Evolutionary conservation across 345 rosid genomes (phyloP).

Genomic region (Pugionium dolabratum): DNA sequence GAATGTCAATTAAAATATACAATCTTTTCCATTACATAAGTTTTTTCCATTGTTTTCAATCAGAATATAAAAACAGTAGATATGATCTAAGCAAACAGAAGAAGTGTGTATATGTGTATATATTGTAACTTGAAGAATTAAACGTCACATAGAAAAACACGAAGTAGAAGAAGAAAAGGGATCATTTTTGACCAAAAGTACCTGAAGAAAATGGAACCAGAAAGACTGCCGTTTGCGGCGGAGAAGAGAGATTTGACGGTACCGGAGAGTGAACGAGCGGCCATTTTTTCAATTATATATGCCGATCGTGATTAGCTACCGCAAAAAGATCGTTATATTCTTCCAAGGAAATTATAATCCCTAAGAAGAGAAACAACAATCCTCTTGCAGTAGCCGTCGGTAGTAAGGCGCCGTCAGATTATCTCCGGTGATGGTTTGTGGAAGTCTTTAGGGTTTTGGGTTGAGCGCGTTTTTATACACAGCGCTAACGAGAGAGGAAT

Average conservation of each 20-base stretch:
- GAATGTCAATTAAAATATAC: not conserved
- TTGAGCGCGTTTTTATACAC: conserved; percentile 27
- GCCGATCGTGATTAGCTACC: conserved; percentile 30
- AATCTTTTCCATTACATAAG: not conserved
- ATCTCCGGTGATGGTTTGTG: conserved; percentile 22
- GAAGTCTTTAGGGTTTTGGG: conserved; percentile 24
- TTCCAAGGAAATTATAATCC: conserved; percentile 11
- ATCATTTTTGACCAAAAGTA: conserved; percentile 3
- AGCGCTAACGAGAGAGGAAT: not conserved
- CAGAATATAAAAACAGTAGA: not conserved
- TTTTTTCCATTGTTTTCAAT: not conserved
- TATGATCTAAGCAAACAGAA: conserved; percentile 16
- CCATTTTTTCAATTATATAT: conserved; percentile 15
- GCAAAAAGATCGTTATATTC: conserved; percentile 20
- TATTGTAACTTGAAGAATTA: not conserved
- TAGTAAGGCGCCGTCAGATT: conserved; percentile 36
- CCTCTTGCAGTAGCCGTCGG: conserved; percentile 33
- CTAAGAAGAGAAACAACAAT: conserved; percentile 21
- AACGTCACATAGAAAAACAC: no score
- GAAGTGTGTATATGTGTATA: not conserved
- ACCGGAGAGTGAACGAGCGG: conserved; percentile 34
- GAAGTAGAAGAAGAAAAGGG: no score
- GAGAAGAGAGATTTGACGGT: conserved; percentile 29
- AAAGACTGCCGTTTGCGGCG: conserved; percentile 12
- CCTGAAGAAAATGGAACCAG: conserved; percentile 26